Base-by-base conservation (phyloP, 192 early-diverging fungal genomes). In the Coemansia sp. region DNA sequence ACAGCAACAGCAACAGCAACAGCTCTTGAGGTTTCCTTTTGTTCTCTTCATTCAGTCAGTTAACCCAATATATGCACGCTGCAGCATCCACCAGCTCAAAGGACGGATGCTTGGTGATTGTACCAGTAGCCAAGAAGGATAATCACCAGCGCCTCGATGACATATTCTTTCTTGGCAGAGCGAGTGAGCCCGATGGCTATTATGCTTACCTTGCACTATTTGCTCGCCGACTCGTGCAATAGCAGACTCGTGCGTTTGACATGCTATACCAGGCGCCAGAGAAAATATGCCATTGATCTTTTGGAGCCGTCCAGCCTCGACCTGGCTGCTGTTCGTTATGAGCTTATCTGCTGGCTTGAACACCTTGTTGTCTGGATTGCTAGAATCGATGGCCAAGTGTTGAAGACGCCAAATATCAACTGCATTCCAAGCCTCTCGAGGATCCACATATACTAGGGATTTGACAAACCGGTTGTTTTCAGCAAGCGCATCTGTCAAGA, bases 351-450 rank as follows among this genome's bases (percentile, higher is more conserved):
- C 67, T 16, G 79, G 37, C 11, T 43, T 61, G 68, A 19, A 5
- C 38, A 32, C 50, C 67, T 42, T 53, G 69, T 43, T 58, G 26
- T 52, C 61, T 63, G 45, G 52, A 11, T 57, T 40, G 23, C 48
- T 70, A 37, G 64, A 42, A 59, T 72, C 61, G 13, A 76, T 10
- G 19, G 53, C 15, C 18, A 81, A 57, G 41, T 57, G 56, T 42
- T 76, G 74, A 11, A 76, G 56, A 5, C 67, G 47, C 37, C 62
- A 49, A 42, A 81, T 23, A 19, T 58, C 26, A 40, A 74, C 64
- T 9, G 72, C 50, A 60, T 68, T 67, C 79, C 79, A 81, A 32
- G 64, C 64, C 8, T 70, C 65, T 18, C 79, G 74, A 21, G 71
- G 58, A 39, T 75, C 72, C 26, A 49, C 48, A 63, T 81, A 73